Evolutionary conservation across 2,329 filamentous ascomycete species (phyloP).

Genomic region (Pochonia chlamydosporia): DNA sequence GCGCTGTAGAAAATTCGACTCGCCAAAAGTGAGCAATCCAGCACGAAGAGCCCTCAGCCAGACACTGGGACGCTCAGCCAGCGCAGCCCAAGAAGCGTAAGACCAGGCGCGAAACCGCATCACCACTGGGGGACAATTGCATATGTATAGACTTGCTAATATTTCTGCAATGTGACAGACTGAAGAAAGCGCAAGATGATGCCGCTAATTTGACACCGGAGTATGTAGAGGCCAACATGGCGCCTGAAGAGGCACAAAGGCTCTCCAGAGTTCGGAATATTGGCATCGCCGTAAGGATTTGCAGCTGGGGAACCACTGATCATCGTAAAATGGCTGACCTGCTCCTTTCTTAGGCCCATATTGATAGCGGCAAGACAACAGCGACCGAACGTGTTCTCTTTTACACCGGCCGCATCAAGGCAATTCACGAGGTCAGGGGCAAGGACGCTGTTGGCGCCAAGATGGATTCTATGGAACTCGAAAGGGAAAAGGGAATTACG

Average conservation of each 20-base stretch:
- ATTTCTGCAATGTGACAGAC: constrained; percentile 16
- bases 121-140: not conserved
- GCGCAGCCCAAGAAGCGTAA: constrained; percentile 37
- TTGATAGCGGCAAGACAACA: constrained; percentile 97
- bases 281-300: constrained; percentile 72
- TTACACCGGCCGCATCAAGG: constrained; percentile 95
- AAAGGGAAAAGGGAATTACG: constrained; percentile 97
- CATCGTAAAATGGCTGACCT: constrained; percentile 7
- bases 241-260: constrained; percentile 70
- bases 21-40: not conserved
- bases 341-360: constrained; percentile 64
- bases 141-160: constrained; percentile 2
- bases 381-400: constrained; percentile 94
- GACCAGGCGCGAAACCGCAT: constrained; percentile 8
- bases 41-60: constrained; percentile 23
- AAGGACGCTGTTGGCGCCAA: constrained; percentile 95
- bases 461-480: constrained; percentile 99
- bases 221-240: constrained; percentile 70
- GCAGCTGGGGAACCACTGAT: not conserved
- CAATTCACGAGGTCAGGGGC: constrained; percentile 93
- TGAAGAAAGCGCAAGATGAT: constrained; percentile 50
- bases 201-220: constrained; percentile 47
- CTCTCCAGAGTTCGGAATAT: constrained; percentile 87
- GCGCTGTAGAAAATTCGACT: constrained; percentile 14
- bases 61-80: constrained; percentile 20